A percentile compares a stretch with the other conserved stretches of the same genome.
These are phyloP conservation scores for Trichopus zeylanicus DNA, from an alignment of 116 monocot genomes.

Conservation along the genomic window DNA sequence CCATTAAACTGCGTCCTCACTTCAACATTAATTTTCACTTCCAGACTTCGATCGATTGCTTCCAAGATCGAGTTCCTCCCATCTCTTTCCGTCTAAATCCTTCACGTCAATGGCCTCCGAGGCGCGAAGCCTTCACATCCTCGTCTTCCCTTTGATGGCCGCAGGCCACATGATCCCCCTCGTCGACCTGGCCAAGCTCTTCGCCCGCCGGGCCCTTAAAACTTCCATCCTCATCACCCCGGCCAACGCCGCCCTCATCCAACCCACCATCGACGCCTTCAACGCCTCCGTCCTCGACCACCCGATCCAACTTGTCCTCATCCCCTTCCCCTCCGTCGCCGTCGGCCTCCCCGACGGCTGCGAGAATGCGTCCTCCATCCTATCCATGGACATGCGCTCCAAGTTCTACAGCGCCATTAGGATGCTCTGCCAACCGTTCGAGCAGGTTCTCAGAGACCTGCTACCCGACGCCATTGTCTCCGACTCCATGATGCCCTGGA, in stretches of 20 bases:
- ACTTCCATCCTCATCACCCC: conserved; percentile 40
- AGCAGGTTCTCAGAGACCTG: conserved; percentile 14
- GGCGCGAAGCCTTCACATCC: background rate
- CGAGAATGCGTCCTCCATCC: conserved; percentile 10
- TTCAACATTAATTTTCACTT: no score
- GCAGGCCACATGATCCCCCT: conserved; percentile 43
- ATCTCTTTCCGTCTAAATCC: no score
- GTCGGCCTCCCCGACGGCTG: conserved; percentile 17
- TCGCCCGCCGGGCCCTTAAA: conserved; percentile 21
- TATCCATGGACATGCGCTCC: background rate
- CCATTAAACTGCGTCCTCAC: no score
- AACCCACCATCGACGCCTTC: conserved; percentile 6
- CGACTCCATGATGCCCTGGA: conserved; percentile 38
- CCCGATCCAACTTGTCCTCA: background rate
- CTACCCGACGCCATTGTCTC: conserved; percentile 37
- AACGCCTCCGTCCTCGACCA: conserved; percentile 5
- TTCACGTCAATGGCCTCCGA: background rate
- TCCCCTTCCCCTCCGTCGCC: conserved; percentile 34
- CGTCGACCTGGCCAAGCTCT: conserved; percentile 37
- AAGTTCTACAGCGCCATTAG: conserved; percentile 5
- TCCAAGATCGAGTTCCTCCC: no score
- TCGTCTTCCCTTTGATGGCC: conserved; percentile 6
- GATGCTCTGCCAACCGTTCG: conserved; percentile 30
- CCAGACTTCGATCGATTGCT: no score
- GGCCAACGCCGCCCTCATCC: conserved; percentile 3